phyloP scores from a whole-genome alignment of 805 yeast genomes.

The Cyberlindnera mississippiensis region DNA sequence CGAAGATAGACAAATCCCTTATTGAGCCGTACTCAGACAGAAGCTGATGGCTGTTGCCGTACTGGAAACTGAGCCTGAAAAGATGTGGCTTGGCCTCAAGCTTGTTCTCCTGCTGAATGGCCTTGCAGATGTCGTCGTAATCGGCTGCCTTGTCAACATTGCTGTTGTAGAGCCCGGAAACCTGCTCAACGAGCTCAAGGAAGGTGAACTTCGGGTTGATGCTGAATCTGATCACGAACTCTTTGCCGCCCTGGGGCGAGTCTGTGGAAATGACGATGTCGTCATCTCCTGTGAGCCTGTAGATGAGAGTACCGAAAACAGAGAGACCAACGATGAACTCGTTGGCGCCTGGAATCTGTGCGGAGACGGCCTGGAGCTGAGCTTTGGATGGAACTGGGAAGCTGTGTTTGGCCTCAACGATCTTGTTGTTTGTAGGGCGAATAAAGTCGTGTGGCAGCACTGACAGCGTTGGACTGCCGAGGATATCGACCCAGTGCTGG shows the following conservation, averaged over 20 bases:
- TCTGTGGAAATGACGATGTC: constrained; percentile 86
- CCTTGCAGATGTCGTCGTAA: constrained; percentile 52
- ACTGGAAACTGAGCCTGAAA: constrained; percentile 54
- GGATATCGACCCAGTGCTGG: constrained; percentile 57
- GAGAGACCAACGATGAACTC: constrained; percentile 56
- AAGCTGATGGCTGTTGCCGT: constrained; percentile 30
- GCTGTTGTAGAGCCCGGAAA: constrained; percentile 37
- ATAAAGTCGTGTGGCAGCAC: constrained; percentile 85
- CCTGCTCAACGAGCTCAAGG: constrained; percentile 44
- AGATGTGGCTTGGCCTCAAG: constrained; percentile 58
- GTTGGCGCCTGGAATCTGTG: constrained; percentile 24
- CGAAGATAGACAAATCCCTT: constrained; percentile 62
- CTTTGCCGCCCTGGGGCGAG: constrained; percentile 34
- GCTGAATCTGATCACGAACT: constrained; percentile 59
- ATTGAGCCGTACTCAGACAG: constrained; percentile 42
- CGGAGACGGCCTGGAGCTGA: constrained; percentile 21
- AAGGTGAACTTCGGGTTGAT: constrained; percentile 56
- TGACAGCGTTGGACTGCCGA: constrained; percentile 81
- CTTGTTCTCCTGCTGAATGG: constrained; percentile 45
- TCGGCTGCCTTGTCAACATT: constrained; percentile 34
- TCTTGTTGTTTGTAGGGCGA: constrained; percentile 65
- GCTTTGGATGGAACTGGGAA: constrained; percentile 31
- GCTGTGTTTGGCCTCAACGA: constrained; percentile 55
- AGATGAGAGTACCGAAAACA: constrained; percentile 64
- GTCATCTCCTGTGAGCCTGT: constrained; percentile 89